A percentile compares a stretch with the other conserved stretches of the same genome.
Evolutionary conservation across 352 stramenopile species (phyloP).

Genomic region (Aphanomyces invadans): DNA sequence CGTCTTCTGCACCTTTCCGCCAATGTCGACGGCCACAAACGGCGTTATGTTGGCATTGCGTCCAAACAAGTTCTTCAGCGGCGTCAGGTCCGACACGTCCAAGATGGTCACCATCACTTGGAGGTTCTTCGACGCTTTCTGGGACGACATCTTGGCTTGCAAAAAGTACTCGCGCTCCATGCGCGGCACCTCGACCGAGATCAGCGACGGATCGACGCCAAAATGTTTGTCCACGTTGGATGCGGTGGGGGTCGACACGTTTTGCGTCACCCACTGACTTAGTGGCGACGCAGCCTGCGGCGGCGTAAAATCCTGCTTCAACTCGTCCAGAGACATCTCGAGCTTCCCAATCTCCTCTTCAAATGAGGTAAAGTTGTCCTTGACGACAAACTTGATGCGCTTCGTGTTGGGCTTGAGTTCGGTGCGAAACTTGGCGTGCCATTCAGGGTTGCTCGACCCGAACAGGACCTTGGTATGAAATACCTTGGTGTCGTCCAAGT

Average conservation of each 20-base stretch:
- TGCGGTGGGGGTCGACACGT: conserved; percentile 49
- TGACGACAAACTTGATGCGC: conserved; percentile 71
- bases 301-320: conserved; percentile 71
- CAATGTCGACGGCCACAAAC: conserved; percentile 69
- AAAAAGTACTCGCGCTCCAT: conserved; percentile 71
- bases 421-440: conserved; percentile 59
- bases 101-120: conserved; percentile 68
- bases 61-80: conserved; percentile 63
- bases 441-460: conserved; percentile 77
- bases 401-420: conserved; percentile 43
- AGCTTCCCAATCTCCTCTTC: conserved; percentile 75
- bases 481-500: conserved; percentile 55
- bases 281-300: conserved; percentile 65
- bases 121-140: conserved; percentile 28
- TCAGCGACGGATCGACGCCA: background rate
- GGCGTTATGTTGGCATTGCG: conserved; percentile 70
- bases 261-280: conserved; percentile 76
- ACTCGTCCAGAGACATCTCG: conserved; percentile 57
- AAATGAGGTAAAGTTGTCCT: conserved; percentile 74
- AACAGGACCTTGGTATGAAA: conserved; percentile 74
- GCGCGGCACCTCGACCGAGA: conserved; percentile 17
- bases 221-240: conserved; percentile 29
- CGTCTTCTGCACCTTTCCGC: conserved; percentile 55
- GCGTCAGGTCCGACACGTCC: conserved; percentile 48
- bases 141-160: conserved; percentile 40